phyloP scores from a whole-genome alignment of 2,329 filamentous ascomycete genomes.

The Colletotrichum filicis region DNA sequence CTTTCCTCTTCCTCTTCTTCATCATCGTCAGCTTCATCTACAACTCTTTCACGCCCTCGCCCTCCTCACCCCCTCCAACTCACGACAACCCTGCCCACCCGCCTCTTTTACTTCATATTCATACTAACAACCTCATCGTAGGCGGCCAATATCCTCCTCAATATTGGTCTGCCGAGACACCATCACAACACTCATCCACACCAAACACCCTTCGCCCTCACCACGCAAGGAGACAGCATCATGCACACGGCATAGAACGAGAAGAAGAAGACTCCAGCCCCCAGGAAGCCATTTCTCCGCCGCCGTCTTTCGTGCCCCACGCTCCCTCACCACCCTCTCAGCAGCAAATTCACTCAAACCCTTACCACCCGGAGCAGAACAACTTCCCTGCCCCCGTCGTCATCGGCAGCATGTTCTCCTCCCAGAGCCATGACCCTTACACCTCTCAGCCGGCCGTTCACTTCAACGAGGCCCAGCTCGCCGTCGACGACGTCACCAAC shows the following conservation, averaged over 20 bases:
- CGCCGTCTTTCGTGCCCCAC: constrained; percentile 47
- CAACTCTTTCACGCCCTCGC: background rate
- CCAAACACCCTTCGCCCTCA: constrained; percentile 35
- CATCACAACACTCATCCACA: constrained; percentile 38
- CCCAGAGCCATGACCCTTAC: constrained; percentile 52
- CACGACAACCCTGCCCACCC: background rate
- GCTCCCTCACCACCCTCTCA: constrained; percentile 53
- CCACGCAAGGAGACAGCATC: constrained; percentile 28
- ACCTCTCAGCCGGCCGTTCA: constrained; percentile 44
- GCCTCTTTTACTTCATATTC: constrained; percentile 10
- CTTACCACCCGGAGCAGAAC: constrained; percentile 8
- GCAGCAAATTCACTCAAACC: constrained; percentile 42
- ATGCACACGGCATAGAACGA: constrained; percentile 36
- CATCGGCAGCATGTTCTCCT: constrained; percentile 24
- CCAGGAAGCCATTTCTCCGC: constrained; percentile 45
- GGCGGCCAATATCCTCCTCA: constrained; percentile 36
- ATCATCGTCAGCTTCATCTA: background rate
- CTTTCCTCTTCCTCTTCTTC: background rate
- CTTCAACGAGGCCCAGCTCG: constrained; percentile 51
- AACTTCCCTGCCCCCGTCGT: constrained; percentile 27
- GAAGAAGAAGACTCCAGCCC: constrained; percentile 37
- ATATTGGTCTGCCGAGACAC: constrained; percentile 37
- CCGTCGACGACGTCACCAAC: constrained; percentile 40
- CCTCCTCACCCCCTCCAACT: background rate
- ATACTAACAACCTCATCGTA: constrained; percentile 36